Percentiles rank a stretch among this genome's conserved stretches.
Evolutionary conservation across 345 rosid species (phyloP).

Genomic region (Syzygium jambos): DNA sequence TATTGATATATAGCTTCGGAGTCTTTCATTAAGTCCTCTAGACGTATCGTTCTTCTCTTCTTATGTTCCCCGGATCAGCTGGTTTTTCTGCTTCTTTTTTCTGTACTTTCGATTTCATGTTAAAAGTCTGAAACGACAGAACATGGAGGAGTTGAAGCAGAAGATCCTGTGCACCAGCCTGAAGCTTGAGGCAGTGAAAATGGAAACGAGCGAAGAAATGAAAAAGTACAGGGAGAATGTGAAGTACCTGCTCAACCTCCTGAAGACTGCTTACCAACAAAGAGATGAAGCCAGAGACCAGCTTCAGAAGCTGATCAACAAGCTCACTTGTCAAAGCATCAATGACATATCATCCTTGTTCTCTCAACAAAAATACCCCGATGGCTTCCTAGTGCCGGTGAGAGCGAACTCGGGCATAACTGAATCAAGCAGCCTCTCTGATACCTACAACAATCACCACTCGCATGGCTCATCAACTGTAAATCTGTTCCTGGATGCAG

Average conservation of each 20-base stretch:
- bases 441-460: conserved; percentile 32
- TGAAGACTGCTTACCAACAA: conserved; percentile 13
- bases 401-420: conserved; percentile 76
- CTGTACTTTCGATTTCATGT: neutral
- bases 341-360: neutral
- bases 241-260: conserved; percentile 1
- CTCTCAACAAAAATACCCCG: neutral
- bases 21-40: neutral
- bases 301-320: conserved; percentile 7
- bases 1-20: neutral
- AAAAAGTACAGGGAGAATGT: neutral
- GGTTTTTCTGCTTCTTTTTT: conserved; percentile 1
- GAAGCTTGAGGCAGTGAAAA: conserved; percentile 6
- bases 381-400: conserved; percentile 9
- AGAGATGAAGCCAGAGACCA: conserved; percentile 27
- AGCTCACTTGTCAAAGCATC: neutral
- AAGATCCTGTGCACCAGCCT: conserved; percentile 1
- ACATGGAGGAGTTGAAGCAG: conserved; percentile 8
- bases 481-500: conserved; percentile 60
- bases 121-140: neutral
- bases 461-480: conserved; percentile 48
- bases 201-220: neutral
- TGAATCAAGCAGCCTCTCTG: conserved; percentile 18
- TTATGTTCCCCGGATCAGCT: neutral
- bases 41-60: neutral